These are phyloP conservation scores for Colletotrichum lindemuthianum DNA, from an alignment of 2,329 filamentous ascomycete species.

Conservation along the genomic window DNA sequence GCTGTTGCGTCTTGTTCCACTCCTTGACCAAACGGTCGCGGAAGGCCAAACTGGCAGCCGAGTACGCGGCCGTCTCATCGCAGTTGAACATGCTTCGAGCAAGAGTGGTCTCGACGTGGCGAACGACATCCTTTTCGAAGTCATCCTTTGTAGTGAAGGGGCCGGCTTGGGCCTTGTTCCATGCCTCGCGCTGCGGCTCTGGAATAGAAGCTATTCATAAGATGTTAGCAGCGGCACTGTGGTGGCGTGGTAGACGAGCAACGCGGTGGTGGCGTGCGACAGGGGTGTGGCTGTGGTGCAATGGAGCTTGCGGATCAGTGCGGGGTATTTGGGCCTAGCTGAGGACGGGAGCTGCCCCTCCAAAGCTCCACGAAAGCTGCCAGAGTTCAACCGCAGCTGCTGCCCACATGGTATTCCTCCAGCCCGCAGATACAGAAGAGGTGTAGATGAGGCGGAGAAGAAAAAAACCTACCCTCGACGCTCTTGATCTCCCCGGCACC, in stretches of 20 bases:
- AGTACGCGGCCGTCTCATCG: conserved; percentile 93
- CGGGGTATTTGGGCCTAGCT: conserved; percentile 39
- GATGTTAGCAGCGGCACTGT: conserved; percentile 11
- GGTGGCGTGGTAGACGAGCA: not conserved
- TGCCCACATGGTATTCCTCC: conserved; percentile 6
- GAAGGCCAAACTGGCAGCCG: conserved; percentile 90
- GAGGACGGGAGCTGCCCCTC: conserved; percentile 37
- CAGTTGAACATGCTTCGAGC: conserved; percentile 98
- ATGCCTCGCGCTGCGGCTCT: conserved; percentile 86
- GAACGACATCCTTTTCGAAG: conserved; percentile 87
- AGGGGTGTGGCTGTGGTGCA: conserved; percentile 26
- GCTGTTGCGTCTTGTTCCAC: conserved; percentile 98
- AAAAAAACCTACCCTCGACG: conserved; percentile 76
- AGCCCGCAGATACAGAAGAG: conserved; percentile 2
- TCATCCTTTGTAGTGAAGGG: conserved; percentile 83
- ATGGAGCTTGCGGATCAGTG: conserved; percentile 40
- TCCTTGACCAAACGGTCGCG: conserved; percentile 92
- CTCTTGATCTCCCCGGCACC: conserved; percentile 90
- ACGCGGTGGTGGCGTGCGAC: conserved; percentile 18
- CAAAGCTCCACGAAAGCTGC: conserved; percentile 32
- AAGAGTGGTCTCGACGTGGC: conserved; percentile 95
- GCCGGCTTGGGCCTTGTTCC: conserved; percentile 70
- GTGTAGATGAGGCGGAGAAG: not conserved
- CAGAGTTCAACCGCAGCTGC: conserved; percentile 21
- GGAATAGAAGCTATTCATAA: conserved; percentile 76